These are phyloP conservation scores for Eragrostis nindensis DNA, from an alignment of 176 grass and related monocot genomes.

Conservation along the genomic window DNA sequence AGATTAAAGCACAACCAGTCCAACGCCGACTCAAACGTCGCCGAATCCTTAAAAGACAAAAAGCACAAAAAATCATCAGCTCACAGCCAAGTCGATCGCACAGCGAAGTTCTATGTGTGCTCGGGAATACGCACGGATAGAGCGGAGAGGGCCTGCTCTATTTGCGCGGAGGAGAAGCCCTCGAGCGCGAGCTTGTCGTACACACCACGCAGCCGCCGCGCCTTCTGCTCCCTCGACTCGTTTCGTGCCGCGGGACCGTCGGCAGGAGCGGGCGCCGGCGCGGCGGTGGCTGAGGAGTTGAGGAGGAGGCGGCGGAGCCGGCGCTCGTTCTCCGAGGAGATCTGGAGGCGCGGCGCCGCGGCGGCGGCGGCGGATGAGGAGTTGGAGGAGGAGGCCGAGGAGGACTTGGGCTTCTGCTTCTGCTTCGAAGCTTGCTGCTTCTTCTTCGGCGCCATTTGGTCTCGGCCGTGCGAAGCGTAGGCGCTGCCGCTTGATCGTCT, in stretches of 20 bases:
- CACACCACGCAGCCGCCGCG: slow-evolving; percentile 74
- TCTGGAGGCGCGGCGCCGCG: slow-evolving; percentile 78
- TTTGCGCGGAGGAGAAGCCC: slow-evolving; percentile 86
- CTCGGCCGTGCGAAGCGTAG: neutral
- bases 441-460: slow-evolving; percentile 89
- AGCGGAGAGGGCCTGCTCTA: slow-evolving; percentile 80
- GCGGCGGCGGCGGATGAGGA: slow-evolving; percentile 26
- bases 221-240: slow-evolving; percentile 81
- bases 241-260: slow-evolving; percentile 31
- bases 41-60: slow-evolving; percentile 47
- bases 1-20: slow-evolving; percentile 97
- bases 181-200: slow-evolving; percentile 93
- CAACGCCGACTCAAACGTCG: slow-evolving; percentile 76
- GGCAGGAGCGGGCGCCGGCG: slow-evolving; percentile 37
- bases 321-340: slow-evolving; percentile 95
- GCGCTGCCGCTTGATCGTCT: slow-evolving; percentile 32
- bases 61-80: slow-evolving; percentile 18
- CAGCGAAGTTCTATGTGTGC: neutral
- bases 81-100: slow-evolving; percentile 29
- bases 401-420: slow-evolving; percentile 56
- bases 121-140: slow-evolving; percentile 58
- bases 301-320: slow-evolving; percentile 88
- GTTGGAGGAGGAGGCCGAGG: slow-evolving; percentile 26
- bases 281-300: slow-evolving; percentile 49
- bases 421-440: slow-evolving; percentile 58